Base-by-base conservation (phyloP, 495 filamentous ascomycete species). In the Penicillium salamii region DNA sequence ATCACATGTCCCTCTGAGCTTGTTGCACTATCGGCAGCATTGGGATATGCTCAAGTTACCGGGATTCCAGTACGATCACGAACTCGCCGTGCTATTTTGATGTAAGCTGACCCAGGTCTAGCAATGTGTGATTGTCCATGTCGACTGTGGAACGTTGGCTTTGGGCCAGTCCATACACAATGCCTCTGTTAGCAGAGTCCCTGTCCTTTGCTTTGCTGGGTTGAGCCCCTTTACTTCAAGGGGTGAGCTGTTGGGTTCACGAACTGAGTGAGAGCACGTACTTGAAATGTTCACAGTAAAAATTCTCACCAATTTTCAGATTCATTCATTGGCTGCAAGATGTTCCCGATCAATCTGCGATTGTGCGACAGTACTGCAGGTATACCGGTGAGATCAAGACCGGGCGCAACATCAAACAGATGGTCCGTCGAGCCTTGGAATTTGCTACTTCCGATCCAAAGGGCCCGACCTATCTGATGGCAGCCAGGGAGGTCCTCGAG, bases 1-100 rank as follows among this genome's bases (percentile, higher is more conserved):
- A 87, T 95, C 57, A 95, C 90, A 34, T 95, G 90, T 65, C 90
- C 89, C 0, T 91, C 91, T 46, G 90, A 93, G 84, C 91, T 96
- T 85, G 91, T 96, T 9, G 91, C 91, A 12, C 79, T 96, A 54
- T 95, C 90, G 34, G 93, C 92, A 82, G 91, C 91, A 17, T 87
- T 96, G 62, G 91, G 90, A 46, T 95, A 89, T 66, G 91, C 91
- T 0, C 87, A 90, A 45, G 65, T 88, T 7, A 95, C 89, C 12
- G 78, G 81, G 38, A 80, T 86, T 44, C 87, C 89, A 1, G 58
- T 61, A 58, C 14, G 49, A 28, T 29, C 18, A 23, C 18, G 9
- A 9, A n/a, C n/a, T n/a, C 1, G 2, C n/a, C 3, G 35, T n/a
- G 14, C 18, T 33, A 11, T 24, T 9, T 17, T 12, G 3, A 3